These are phyloP conservation scores for Termitomyces sp. DNA, from an alignment of 768 basidiomycete genomes.

Conservation along the genomic window DNA sequence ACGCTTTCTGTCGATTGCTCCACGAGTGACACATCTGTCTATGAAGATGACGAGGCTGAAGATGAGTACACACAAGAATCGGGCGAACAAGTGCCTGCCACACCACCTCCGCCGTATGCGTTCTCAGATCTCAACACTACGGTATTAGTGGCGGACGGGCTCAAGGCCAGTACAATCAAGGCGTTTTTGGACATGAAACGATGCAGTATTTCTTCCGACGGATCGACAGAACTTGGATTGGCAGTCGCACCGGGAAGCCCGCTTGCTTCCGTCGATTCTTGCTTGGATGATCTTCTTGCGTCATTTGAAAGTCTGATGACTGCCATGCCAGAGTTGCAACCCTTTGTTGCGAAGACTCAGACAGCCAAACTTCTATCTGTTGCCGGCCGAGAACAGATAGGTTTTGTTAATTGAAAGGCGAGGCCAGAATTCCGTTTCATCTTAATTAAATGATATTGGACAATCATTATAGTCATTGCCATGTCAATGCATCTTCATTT, in stretches of 20 bases:
- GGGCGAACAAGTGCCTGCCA: not conserved
- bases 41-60: conserved; percentile 7
- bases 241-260: not conserved
- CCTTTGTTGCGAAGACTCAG: not conserved
- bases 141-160: not conserved
- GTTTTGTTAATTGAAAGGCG: not conserved
- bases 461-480: conserved; percentile 1
- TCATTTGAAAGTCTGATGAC: conserved; percentile 16
- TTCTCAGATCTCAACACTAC: not conserved
- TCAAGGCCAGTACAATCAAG: not conserved
- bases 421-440: not conserved
- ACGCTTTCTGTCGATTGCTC: not conserved
- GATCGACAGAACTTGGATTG: conserved; percentile 8
- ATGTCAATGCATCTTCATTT: not conserved
- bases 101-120: conserved; percentile 13
- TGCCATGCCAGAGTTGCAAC: conserved; percentile 9
- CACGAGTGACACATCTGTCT: not conserved
- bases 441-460: conserved; percentile 9
- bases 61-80: conserved; percentile 10
- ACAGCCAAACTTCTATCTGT: not conserved
- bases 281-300: conserved; percentile 15
- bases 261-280: conserved; percentile 8
- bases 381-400: not conserved
- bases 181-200: not conserved
- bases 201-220: not conserved